These are phyloP conservation scores for Fraxinus nigra DNA, from an alignment of 305 asterid genomes.

Conservation along the genomic window DNA sequence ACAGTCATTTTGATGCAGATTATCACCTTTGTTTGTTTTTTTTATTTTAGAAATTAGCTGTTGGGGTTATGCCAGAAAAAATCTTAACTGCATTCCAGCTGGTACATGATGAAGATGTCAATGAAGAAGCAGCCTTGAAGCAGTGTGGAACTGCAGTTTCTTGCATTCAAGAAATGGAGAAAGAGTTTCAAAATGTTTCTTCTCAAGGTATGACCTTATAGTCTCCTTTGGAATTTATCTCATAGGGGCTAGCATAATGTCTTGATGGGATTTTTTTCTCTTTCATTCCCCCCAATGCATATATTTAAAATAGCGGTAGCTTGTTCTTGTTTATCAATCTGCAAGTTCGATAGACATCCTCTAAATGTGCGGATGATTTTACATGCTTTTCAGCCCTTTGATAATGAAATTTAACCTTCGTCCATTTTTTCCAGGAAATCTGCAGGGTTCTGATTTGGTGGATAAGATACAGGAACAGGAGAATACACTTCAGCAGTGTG, in stretches of 20 bases:
- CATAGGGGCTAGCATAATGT: conserved; percentile 2
- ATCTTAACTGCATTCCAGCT: conserved; percentile 72
- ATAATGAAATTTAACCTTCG: conserved; percentile 12
- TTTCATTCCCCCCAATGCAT: background rate
- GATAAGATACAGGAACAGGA: conserved; percentile 77
- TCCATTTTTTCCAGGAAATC: conserved; percentile 47
- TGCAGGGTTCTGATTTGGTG: conserved; percentile 48
- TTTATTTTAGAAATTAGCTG: conserved; percentile 72
- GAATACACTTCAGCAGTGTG: conserved; percentile 53
- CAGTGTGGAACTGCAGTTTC: conserved; percentile 61
- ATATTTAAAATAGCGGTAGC: background rate
- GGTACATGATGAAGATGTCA: conserved; percentile 64
- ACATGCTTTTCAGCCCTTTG: background rate
- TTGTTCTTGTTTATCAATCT: conserved; percentile 2
- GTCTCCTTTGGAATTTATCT: conserved; percentile 15
- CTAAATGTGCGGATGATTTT: conserved; percentile 13
- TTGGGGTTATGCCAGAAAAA: conserved; percentile 83
- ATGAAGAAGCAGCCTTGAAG: conserved; percentile 66
- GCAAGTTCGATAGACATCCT: background rate
- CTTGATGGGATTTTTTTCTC: conserved; percentile 14
- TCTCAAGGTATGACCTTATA: conserved; percentile 55
- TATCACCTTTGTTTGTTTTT: conserved; percentile 13
- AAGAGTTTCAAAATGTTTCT: conserved; percentile 54
- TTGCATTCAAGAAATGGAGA: conserved; percentile 57
- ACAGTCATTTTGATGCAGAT: conserved; percentile 10